Conservation (phyloP, 2,329 filamentous ascomycete genomes). For the Calonectria multiphialidica region DNA sequence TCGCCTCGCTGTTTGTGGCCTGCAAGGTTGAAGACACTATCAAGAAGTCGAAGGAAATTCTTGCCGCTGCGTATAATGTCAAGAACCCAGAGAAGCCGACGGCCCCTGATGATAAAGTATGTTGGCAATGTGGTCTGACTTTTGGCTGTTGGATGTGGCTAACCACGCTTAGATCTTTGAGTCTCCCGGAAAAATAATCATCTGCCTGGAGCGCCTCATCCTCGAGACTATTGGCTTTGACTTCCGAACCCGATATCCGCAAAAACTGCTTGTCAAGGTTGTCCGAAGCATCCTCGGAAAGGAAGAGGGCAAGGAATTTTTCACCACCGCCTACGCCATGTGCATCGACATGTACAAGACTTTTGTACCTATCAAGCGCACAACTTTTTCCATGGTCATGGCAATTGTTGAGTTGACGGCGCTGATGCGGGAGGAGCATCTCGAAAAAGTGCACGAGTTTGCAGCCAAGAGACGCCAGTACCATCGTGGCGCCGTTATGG, state of each 20-base stretch:
- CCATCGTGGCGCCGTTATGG: conserved; percentile 65
- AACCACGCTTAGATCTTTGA: conserved; percentile 77
- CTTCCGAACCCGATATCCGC: conserved; percentile 89
- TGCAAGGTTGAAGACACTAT: conserved; percentile 99
- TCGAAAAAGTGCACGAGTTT: conserved; percentile 64
- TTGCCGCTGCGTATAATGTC: conserved; percentile 90
- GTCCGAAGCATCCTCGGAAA: conserved; percentile 66
- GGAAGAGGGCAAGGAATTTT: conserved; percentile 64
- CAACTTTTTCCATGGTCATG: conserved; percentile 85
- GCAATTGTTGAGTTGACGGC: conserved; percentile 85
- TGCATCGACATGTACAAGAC: conserved; percentile 93
- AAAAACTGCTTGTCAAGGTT: conserved; percentile 87
- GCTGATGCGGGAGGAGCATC: conserved; percentile 65
- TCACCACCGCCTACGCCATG: conserved; percentile 81
- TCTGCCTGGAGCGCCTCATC: conserved; percentile 91
- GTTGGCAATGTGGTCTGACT: conserved; percentile 35
- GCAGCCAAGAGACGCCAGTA: conserved; percentile 61
- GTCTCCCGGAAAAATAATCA: conserved; percentile 80
- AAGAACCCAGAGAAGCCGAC: conserved; percentile 76
- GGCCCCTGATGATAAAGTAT: conserved; percentile 85
- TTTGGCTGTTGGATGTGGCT: not conserved
- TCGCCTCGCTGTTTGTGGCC: conserved; percentile 89
- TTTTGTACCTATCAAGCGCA: conserved; percentile 91
- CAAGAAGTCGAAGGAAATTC: conserved; percentile 94
- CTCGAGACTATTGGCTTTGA: conserved; percentile 95